These are phyloP conservation scores for Plantago rigida DNA, from an alignment of 305 asterid species.

Conservation along the genomic window DNA sequence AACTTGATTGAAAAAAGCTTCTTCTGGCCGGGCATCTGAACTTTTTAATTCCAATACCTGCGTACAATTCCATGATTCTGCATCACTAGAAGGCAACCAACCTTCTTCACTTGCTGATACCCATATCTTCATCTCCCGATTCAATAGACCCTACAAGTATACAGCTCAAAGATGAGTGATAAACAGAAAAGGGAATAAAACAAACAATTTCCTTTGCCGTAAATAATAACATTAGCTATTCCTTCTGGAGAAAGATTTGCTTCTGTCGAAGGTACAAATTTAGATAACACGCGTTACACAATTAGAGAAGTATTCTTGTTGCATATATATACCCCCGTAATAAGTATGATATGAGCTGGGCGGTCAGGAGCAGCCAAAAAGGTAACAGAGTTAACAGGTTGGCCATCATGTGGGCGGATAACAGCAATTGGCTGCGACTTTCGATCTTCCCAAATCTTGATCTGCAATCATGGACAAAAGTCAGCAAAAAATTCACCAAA, in stretches of 20 bases:
- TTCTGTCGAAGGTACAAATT: background rate
- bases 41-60: conserved; percentile 78
- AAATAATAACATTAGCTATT: no score
- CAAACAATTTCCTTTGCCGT: background rate
- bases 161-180: conserved; percentile 41
- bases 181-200: conserved; percentile 25
- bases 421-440: conserved; percentile 69
- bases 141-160: conserved; percentile 83
- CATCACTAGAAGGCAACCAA: conserved; percentile 94
- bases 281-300: background rate
- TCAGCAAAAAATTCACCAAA: conserved; percentile 18
- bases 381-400: conserved; percentile 81
- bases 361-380: conserved; percentile 75
- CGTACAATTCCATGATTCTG: conserved; percentile 79
- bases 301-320: background rate
- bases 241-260: no score
- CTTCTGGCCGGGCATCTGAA: conserved; percentile 59
- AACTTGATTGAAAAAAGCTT: conserved; percentile 92
- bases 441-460: conserved; percentile 86
- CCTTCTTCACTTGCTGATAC: conserved; percentile 88
- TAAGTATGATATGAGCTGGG: conserved; percentile 81
- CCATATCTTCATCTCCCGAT: conserved; percentile 88
- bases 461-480: conserved; percentile 39
- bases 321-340: conserved; percentile 65
- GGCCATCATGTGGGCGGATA: conserved; percentile 78